These are phyloP conservation scores for Hypoxylon sp. DNA, from an alignment of 2,329 filamentous ascomycete genomes.

Conservation along the genomic window DNA sequence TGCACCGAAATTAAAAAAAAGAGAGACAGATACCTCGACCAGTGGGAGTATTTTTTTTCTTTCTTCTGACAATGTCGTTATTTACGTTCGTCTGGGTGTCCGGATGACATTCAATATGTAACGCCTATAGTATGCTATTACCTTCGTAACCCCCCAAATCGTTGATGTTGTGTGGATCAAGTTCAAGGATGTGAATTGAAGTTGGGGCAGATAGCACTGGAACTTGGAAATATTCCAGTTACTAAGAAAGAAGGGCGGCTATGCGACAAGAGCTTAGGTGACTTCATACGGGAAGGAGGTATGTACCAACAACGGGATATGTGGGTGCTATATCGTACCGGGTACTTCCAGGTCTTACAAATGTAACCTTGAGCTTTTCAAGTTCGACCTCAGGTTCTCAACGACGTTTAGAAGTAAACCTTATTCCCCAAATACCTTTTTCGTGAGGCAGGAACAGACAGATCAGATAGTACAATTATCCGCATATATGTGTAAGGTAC, in stretches of 20 bases:
- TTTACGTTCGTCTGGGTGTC: conserved; percentile 9
- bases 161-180: conserved; percentile 3
- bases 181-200: conserved; percentile 1
- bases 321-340: conserved; percentile 18
- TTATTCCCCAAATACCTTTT: conserved; percentile 19
- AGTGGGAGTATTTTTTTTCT: conserved; percentile 27
- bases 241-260: conserved; percentile 17
- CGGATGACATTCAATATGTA: conserved; percentile 1
- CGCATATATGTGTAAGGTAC: conserved; percentile 25
- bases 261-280: conserved; percentile 18
- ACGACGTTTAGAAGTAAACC: conserved; percentile 21
- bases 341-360: conserved; percentile 26
- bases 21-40: conserved; percentile 25
- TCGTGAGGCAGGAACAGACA: background rate
- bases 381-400: conserved; percentile 31
- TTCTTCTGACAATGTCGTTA: conserved; percentile 12
- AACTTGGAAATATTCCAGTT: conserved; percentile 11
- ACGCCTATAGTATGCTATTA: background rate
- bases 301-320: conserved; percentile 18
- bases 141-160: background rate
- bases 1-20: conserved; percentile 45
- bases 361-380: conserved; percentile 9
- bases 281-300: conserved; percentile 16
- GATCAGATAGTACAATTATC: conserved; percentile 36
- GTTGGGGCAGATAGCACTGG: background rate